Evolutionary conservation across 2,329 filamentous ascomycete species (phyloP), one percentile per base, ranked within the genome.

Genomic region (Tolypocladium inflatum): DNA sequence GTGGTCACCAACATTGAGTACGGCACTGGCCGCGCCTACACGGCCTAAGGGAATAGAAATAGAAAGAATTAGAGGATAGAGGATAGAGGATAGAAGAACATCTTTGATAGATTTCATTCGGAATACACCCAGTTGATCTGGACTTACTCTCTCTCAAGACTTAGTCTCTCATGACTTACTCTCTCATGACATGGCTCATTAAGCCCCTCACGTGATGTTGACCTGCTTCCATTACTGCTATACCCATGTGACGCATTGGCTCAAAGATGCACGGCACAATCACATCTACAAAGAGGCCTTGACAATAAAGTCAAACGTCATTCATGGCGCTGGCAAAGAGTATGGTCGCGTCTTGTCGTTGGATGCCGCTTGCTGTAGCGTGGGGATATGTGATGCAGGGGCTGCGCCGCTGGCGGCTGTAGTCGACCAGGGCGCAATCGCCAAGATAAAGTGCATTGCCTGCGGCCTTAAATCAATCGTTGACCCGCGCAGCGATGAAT

Each of bases 1-100:
- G 73, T 75, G 10, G 80, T 83, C 35, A 75, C 75, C 66, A 80
- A 83, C 69, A 76, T 83, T 60, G 66, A 71, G 63, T 83, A 83
- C 63, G 74, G 74, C 38, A 77, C 78, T 19, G 81, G 81, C 53
- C 67, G 75, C 56, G 68, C 62, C 55, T 64, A 64, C 13, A 33
- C 55, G 43, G 69, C 68, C 55, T 61, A 63, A 60, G 48, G 30
- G 48, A 13, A 13, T 52, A 37, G 19, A 37, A 9, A 21, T 35
- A 11, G 30, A 19, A 48, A 30, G 3, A 35, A 6, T 21, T 35
- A 21, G 30, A 50, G 1, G 43, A 4, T 19, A 15, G 30, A 50
- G 1, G 43, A 4, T 19, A 15, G 45, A 19, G 8, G 30, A 35
- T 35, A 51, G 48, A 33, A 13, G 48, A 37, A 13, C 30, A 37